Percentiles rank a stretch among this genome's conserved stretches.
phyloP scores from a whole-genome alignment of 768 basidiomycete genomes.

The Collybia mongolica region DNA sequence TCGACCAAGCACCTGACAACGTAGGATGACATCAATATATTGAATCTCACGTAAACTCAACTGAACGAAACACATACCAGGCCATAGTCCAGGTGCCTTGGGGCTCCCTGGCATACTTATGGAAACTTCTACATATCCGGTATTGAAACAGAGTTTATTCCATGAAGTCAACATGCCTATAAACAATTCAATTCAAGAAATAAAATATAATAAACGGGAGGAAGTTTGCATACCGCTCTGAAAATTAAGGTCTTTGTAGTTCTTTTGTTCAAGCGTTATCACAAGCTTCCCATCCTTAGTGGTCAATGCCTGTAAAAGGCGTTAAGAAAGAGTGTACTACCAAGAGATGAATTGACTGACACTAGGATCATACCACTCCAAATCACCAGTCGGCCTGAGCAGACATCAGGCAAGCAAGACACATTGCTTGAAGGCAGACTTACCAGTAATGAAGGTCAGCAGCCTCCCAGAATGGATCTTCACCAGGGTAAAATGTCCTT shows the following conservation, averaged over 20 bases:
- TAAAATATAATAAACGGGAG: conserved; percentile 16
- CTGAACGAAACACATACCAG: conserved; percentile 45
- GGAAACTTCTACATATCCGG: conserved; percentile 86
- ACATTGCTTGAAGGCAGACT: conserved; percentile 11
- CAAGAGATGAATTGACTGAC: conserved; percentile 31
- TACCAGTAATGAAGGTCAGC: conserved; percentile 85
- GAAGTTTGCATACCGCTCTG: conserved; percentile 54
- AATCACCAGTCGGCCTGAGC: conserved; percentile 62
- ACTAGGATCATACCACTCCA: conserved; percentile 83
- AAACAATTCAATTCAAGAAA: not conserved
- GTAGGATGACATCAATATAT: not conserved
- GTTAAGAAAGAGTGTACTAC: not conserved
- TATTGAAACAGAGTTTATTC: conserved; percentile 96
- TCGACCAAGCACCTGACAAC: conserved; percentile 60
- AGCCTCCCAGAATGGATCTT: conserved; percentile 90
- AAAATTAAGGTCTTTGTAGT: conserved; percentile 81
- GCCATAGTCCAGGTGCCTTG: conserved; percentile 76
- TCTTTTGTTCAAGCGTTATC: conserved; percentile 72
- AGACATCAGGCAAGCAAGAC: conserved; percentile 2
- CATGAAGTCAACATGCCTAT: conserved; percentile 76
- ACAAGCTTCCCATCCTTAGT: conserved; percentile 78
- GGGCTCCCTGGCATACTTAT: conserved; percentile 71
- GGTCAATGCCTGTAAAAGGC: conserved; percentile 50
- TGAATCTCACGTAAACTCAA: not conserved
- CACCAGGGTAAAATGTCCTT: conserved; percentile 71